Evolutionary conservation across 257 asterid genomes (phyloP).

Genomic region (Solanum etuberosum): DNA sequence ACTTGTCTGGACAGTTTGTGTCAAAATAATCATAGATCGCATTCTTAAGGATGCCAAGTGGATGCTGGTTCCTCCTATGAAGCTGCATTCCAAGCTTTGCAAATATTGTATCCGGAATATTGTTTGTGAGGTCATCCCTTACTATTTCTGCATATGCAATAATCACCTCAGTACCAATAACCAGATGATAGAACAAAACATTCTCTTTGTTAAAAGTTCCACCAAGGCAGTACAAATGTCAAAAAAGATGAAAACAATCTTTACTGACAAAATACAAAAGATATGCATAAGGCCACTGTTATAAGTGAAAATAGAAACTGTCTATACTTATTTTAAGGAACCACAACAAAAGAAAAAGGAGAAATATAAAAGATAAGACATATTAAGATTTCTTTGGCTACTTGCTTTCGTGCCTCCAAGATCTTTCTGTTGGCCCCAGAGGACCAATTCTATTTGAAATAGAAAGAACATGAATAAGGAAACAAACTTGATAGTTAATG

Average conservation of each 20-base stretch:
- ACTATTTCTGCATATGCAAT: conserved; percentile 54
- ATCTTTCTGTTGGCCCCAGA: background rate
- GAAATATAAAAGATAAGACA: background rate
- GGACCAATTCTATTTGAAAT: background rate
- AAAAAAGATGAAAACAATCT: background rate
- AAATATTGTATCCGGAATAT: conserved; percentile 78
- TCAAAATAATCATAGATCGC: conserved; percentile 77
- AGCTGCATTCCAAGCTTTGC: conserved; percentile 94
- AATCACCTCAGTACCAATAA: background rate
- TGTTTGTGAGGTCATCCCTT: conserved; percentile 83
- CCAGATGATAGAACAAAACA: background rate
- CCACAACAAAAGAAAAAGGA: background rate
- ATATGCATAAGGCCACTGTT: background rate
- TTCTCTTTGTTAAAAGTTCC: background rate
- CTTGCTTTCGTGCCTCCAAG: background rate
- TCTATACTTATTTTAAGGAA: background rate
- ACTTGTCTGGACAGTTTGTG: conserved; percentile 53
- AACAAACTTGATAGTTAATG: background rate
- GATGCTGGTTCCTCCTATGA: conserved; percentile 83
- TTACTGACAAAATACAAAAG: background rate
- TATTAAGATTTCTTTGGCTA: background rate
- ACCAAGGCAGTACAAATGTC: background rate
- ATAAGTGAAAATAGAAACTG: background rate
- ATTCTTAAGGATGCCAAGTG: conserved; percentile 79
- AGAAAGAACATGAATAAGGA: background rate